These are phyloP conservation scores for Aechmea fasciata DNA, from an alignment of 176 grass and related monocot genomes.

Conservation along the genomic window DNA sequence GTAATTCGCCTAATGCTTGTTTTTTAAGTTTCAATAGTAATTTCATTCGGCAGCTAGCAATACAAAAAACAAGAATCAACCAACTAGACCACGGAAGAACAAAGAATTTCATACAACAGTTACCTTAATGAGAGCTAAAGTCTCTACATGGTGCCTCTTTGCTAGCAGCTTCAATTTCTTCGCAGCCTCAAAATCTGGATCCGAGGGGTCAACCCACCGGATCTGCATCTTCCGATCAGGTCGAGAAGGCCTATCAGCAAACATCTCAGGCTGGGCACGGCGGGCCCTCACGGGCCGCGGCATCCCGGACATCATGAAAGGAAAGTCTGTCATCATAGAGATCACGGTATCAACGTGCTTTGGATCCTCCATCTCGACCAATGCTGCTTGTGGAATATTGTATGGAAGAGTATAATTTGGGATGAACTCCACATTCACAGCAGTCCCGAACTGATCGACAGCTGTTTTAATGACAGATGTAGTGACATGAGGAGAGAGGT, in stretches of 20 bases:
- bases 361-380: slow-evolving; percentile 37
- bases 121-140: slow-evolving; percentile 52
- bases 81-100: neutral
- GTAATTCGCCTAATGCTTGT: too few relatives aligned
- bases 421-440: slow-evolving; percentile 40
- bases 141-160: slow-evolving; percentile 41
- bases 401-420: slow-evolving; percentile 46
- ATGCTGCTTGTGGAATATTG: slow-evolving; percentile 27
- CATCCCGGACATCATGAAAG: slow-evolving; percentile 77
- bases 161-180: slow-evolving; percentile 27
- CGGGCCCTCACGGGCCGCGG: slow-evolving; percentile 54
- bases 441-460: slow-evolving; percentile 41
- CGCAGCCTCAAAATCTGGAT: slow-evolving; percentile 25
- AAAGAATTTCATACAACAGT: neutral
- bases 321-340: slow-evolving; percentile 39
- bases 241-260: slow-evolving; percentile 35
- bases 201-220: slow-evolving; percentile 14
- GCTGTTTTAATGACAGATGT: slow-evolving; percentile 36
- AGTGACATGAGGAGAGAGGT: slow-evolving; percentile 46
- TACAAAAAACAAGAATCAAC: too few relatives aligned
- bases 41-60: too few relatives aligned
- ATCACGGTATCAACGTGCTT: slow-evolving; percentile 30
- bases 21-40: too few relatives aligned
- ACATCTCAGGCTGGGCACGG: slow-evolving; percentile 47
- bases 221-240: slow-evolving; percentile 36